Base-by-base conservation (phyloP, 345 rosid genomes). In the Rhizophora mangle region DNA sequence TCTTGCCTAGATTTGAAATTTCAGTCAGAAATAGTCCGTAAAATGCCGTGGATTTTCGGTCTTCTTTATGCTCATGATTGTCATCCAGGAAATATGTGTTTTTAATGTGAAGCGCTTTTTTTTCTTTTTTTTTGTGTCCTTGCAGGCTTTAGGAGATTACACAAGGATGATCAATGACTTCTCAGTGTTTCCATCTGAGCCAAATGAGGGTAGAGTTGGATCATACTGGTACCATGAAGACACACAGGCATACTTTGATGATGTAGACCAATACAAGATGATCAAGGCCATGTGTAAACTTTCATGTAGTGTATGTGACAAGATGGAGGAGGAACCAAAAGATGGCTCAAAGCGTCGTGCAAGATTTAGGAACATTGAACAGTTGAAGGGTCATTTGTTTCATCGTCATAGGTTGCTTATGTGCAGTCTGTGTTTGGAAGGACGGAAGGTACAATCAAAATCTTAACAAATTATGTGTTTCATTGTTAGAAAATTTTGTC, bases 201-300 rank as follows among this genome's bases (percentile, higher is more conserved):
- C 91, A 16, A 92, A 80, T 85, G 98, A 92, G 78, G 99, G 99
- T 34, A 79, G 87, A 60, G 77, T 85, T 8, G 90, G 88, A 56
- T 67, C 87, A 0, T 89, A 89, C 31, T 92, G 90, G 91, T 96
- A 86, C 72, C 97, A 96, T 69, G 97, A 90, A 78, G 95, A 84
- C 54, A 90, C 98, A 6, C 85, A 85, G 64, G 86, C 93, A 10
- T 90, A 89, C 79, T 96, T 96, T 73, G 97, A 96, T 76, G 98
- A 96, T 53, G 79, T 73, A 59, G 99, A 92, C 70, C 97, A 96
- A 51, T 96, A 96, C 80, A 89, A 79, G 83, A 88, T 96, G 99
- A 83, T 96, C 78, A 96, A 90, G 83, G 99, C 96, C 11, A 96
- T 92, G 99, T 96, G 99, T 78, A 89, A 87, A 77, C 93, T 96